A percentile compares a stretch with the other conserved stretches of the same genome.
Conservation (phyloP, 108 stramenopile genomes). For the Nitzschia putrida region DNA sequence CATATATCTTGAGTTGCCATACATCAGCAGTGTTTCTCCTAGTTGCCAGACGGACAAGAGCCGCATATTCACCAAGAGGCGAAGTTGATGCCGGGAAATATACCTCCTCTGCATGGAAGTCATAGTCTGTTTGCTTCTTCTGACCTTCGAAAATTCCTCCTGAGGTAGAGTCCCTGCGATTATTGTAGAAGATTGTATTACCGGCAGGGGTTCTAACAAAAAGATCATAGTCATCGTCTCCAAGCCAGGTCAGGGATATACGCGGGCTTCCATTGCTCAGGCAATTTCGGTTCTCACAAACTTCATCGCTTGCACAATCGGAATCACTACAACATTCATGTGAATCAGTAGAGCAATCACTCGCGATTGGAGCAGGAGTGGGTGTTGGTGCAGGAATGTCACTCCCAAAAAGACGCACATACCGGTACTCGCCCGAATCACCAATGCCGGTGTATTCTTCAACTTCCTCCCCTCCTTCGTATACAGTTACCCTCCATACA, state of each 20-base stretch:
- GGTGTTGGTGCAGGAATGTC: background rate
- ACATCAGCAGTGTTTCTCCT: background rate
- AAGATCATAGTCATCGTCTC: constrained; percentile 25
- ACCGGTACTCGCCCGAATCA: constrained; percentile 18
- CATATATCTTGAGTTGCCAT: constrained; percentile 27
- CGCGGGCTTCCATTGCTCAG: constrained; percentile 28
- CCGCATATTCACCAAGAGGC: constrained; percentile 22
- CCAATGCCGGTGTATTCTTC: constrained; percentile 33
- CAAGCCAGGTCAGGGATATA: constrained; percentile 35
- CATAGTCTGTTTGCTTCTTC: constrained; percentile 9
- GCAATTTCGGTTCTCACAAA: constrained; percentile 27
- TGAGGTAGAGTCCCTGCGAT: constrained; percentile 20
- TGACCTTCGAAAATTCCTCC: constrained; percentile 33
- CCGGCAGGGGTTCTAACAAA: constrained; percentile 31
- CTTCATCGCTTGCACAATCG: constrained; percentile 16
- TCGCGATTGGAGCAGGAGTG: background rate
- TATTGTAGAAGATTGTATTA: constrained; percentile 13
- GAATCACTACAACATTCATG: constrained; percentile 27
- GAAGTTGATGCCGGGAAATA: constrained; percentile 13
- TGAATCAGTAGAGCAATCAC: background rate
- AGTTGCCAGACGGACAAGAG: constrained; percentile 8
- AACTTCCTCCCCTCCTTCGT: constrained; percentile 23
- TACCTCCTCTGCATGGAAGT: constrained; percentile 27
- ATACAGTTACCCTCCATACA: constrained; percentile 33
- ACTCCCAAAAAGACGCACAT: constrained; percentile 3